Conservation (phyloP, 2,329 filamentous ascomycete species). For the Aaosphaeria pasadenensis region DNA sequence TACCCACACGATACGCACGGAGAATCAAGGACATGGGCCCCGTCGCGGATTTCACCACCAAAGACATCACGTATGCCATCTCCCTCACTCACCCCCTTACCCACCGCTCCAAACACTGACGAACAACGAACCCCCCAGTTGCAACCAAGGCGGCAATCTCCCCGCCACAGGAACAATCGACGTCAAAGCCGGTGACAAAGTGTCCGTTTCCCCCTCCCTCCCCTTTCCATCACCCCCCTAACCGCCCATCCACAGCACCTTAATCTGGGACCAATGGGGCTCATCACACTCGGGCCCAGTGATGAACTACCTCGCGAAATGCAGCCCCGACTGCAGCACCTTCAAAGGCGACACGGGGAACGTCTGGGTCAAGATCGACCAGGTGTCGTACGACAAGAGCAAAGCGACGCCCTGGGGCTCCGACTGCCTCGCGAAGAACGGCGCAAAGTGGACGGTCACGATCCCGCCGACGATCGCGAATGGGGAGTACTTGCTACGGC, state of each 20-base stretch:
- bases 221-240: not conserved
- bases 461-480: conserved; percentile 40
- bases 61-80: conserved; percentile 11
- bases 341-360: conserved; percentile 32
- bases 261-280: conserved; percentile 34
- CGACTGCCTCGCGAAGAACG: conserved; percentile 34
- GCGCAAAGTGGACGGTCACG: conserved; percentile 42
- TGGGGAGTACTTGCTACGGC: conserved; percentile 50
- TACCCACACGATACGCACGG: conserved; percentile 13
- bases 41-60: conserved; percentile 13
- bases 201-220: conserved; percentile 9
- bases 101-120: too few relatives aligned
- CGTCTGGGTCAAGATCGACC: conserved; percentile 33
- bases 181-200: conserved; percentile 17
- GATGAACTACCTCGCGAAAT: conserved; percentile 29
- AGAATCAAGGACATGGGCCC: conserved; percentile 14
- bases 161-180: conserved; percentile 15
- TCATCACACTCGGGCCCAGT: conserved; percentile 25
- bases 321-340: conserved; percentile 12
- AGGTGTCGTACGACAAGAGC: conserved; percentile 12
- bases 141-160: conserved; percentile 21
- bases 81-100: too few relatives aligned
- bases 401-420: conserved; percentile 22
- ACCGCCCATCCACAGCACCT: conserved; percentile 12
- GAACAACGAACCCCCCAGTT: not conserved